Conservation (phyloP, 106 monocot genomes). For the Alisma plantagoaquatica region DNA sequence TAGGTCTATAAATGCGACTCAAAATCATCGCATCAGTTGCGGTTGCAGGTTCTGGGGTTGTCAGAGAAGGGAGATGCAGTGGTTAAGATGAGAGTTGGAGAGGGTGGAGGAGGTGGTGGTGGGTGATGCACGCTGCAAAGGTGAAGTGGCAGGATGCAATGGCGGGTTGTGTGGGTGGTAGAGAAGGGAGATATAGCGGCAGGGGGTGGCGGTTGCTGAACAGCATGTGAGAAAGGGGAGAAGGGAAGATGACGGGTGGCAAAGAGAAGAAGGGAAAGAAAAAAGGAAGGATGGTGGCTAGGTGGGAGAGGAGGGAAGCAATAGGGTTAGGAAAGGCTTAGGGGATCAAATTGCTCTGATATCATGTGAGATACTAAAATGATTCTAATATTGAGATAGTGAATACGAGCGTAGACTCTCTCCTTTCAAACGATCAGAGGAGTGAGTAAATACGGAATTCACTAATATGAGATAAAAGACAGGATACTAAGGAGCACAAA, state of each 20-base stretch:
- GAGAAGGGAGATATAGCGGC: background rate
- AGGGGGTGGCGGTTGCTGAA: background rate
- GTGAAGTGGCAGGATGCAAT: background rate
- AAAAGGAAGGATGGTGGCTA: background rate
- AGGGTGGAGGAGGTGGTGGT: background rate
- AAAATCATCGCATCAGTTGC: too few relatives aligned
- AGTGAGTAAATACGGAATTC: too few relatives aligned
- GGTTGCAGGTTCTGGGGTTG: too few relatives aligned
- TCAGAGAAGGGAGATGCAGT: background rate
- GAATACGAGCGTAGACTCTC: background rate
- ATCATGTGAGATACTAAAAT: too few relatives aligned
- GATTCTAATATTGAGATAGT: too few relatives aligned
- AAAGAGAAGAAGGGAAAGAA: background rate
- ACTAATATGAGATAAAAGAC: too few relatives aligned
- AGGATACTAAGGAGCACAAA: too few relatives aligned
- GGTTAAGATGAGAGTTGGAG: background rate
- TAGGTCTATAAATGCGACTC: too few relatives aligned
- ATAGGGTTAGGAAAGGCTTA: too few relatives aligned
- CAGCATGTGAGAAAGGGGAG: background rate
- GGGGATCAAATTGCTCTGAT: too few relatives aligned
- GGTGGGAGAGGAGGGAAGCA: too few relatives aligned
- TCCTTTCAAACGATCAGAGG: background rate
- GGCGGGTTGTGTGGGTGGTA: background rate
- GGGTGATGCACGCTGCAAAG: background rate
- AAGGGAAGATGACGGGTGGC: background rate